Base-by-base conservation (phyloP, 768 basidiomycete genomes). In the Boletus bicolor region DNA sequence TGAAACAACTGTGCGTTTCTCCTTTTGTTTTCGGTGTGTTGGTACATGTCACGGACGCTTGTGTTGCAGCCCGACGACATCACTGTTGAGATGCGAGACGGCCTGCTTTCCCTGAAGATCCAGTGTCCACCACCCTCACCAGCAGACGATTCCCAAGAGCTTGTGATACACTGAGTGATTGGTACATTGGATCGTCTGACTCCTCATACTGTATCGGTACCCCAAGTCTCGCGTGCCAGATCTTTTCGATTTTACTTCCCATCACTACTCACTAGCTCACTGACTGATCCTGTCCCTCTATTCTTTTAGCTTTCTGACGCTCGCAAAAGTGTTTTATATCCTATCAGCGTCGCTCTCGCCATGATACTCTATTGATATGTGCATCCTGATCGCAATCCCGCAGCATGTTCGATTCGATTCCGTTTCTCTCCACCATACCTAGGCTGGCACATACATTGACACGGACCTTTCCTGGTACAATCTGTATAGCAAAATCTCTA, bases 61-160 rank as follows among this genome's bases (percentile, higher is more conserved):
- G 53, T 35, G 49, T 57, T 56, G 48, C 61, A 85, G 85, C 71
- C 76, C 62, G 75, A 79, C 64, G 81, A 87, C 61, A 66, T 87
- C 50, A 66, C 73, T 30, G 82, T 79, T 34, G 71, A 74, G 50
- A 77, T 88, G 73, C 77, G 79, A 59, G 80, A 85, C 64, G 86
- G 86, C 36, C 68, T 88, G 49, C 78, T 88, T 44, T 77, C 76
- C 19, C 67, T 88, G 64, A 81, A 70, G 61, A 77, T 88, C 58
- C 69, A 76, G 49, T 77, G 75, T 57, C 84, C 83, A 8, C 66
- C 73, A 19, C 77, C 79, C 10, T 76, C 72, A 56, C 57, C 72
- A 51, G 61, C 67, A 34, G 75, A 79, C 56, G 73, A 76, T 46
- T 38, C 69, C 2, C 76, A 82, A 73, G 75, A 78, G 44, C 76